Conservation (phyloP, 768 basidiomycete genomes). For the Agaricus subrufescens region DNA sequence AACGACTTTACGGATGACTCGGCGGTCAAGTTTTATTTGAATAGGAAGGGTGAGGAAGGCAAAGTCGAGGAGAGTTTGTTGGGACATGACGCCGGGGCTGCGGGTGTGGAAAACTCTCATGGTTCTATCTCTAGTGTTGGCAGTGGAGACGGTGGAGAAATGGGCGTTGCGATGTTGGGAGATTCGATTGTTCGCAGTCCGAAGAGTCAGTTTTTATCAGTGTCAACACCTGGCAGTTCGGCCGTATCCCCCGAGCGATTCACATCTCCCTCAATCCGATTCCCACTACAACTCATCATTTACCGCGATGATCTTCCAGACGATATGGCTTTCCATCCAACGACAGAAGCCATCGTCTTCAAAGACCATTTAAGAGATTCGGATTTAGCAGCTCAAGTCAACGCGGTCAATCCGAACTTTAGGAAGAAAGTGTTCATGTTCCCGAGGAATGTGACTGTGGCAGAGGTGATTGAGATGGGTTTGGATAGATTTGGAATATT, state of each 20-base stretch:
- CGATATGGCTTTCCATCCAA: constrained; percentile 90
- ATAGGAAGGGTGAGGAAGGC: constrained; percentile 46
- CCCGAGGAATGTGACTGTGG: constrained; percentile 92
- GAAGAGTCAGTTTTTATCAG: constrained; percentile 37
- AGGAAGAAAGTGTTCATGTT: constrained; percentile 85
- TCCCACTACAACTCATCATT: constrained; percentile 83
- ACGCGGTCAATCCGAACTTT: constrained; percentile 48
- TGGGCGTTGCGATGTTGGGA: background rate
- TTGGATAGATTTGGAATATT: constrained; percentile 92
- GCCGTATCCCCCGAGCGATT: constrained; percentile 68
- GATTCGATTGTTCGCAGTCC: constrained; percentile 21
- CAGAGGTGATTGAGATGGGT: constrained; percentile 91
- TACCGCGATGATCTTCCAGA: constrained; percentile 91
- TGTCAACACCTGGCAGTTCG: constrained; percentile 27
- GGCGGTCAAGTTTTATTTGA: constrained; percentile 93
- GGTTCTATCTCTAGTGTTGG: constrained; percentile 2
- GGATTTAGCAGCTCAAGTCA: constrained; percentile 38
- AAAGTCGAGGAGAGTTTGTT: constrained; percentile 32
- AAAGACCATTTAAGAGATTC: constrained; percentile 64
- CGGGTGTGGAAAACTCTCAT: constrained; percentile 33
- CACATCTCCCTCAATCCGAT: constrained; percentile 78
- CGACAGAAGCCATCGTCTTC: constrained; percentile 92
- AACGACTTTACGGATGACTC: constrained; percentile 98
- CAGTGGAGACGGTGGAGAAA: constrained; percentile 4
- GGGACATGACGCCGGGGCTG: constrained; percentile 38